These are phyloP conservation scores for Grosmannia serpens DNA, from an alignment of 2,329 filamentous ascomycete genomes.

Conservation along the genomic window DNA sequence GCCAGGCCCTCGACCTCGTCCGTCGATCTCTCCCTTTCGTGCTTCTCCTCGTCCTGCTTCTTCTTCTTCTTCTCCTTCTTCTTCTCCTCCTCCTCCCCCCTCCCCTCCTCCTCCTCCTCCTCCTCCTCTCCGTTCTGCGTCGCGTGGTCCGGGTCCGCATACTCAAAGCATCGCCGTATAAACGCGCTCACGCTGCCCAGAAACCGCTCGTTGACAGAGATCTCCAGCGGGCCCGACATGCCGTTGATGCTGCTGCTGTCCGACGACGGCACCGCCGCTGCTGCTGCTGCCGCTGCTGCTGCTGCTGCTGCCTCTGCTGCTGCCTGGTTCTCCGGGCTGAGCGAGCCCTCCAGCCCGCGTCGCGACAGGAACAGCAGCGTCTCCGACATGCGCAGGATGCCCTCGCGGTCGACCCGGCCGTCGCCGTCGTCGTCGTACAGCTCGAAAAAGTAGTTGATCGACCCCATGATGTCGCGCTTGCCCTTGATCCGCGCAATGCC, in stretches of 20 bases:
- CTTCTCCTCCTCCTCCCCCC: not conserved
- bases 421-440: conserved; percentile 90
- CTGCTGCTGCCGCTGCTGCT: not conserved
- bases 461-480: conserved; percentile 91
- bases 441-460: conserved; percentile 95
- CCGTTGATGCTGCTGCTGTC: not conserved
- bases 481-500: conserved; percentile 88
- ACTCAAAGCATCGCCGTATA: conserved; percentile 93
- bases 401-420: conserved; percentile 86
- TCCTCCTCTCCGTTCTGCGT: conserved; percentile 35
- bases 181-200: conserved; percentile 90
- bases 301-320: conserved; percentile 24
- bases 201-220: conserved; percentile 73
- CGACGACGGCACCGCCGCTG: not conserved
- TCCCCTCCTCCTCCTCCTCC: not conserved
- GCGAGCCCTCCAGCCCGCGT: conserved; percentile 66
- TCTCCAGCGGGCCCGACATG: conserved; percentile 31
- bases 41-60: not conserved
- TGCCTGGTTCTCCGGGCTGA: conserved; percentile 53
- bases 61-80: not conserved
- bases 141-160: conserved; percentile 83
- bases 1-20: conserved; percentile 19
- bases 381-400: conserved; percentile 89
- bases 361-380: conserved; percentile 85
- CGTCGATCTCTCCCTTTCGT: not conserved